Evolutionary conservation across 495 filamentous ascomycete genomes (phyloP).

Genomic region (Bacidia gigantensis): DNA sequence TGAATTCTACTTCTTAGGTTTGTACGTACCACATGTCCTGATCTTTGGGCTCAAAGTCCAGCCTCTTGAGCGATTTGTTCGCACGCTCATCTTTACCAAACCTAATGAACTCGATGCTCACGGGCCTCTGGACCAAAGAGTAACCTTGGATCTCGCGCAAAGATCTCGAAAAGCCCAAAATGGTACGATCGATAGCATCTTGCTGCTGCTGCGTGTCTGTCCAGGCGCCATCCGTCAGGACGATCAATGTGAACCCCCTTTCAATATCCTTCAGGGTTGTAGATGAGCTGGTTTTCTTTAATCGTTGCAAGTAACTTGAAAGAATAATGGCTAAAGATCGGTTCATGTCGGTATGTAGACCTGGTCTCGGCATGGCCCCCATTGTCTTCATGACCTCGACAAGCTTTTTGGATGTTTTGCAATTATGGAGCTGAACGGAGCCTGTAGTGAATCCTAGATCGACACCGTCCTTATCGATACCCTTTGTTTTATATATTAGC

Average conservation of each 20-base stretch:
- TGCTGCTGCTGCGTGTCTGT: constrained; percentile 5
- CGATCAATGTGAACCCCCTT: constrained; percentile 7
- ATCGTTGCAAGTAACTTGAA: constrained; percentile 2
- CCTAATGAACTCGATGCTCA: constrained; percentile 14
- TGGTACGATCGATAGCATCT: constrained; percentile 6
- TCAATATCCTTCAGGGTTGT: background rate
- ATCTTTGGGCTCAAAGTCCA: constrained; percentile 21
- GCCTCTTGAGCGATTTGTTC: constrained; percentile 14
- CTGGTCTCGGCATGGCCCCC: background rate
- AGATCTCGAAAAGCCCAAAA: constrained; percentile 1
- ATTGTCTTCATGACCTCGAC: constrained; percentile 8
- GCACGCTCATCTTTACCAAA: constrained; percentile 17
- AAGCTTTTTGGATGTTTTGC: constrained; percentile 2
- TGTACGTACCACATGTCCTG: constrained; percentile 10
- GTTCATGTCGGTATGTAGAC: constrained; percentile 6
- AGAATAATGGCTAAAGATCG: constrained; percentile 8
- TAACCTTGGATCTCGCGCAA: background rate
- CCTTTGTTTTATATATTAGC: constrained; percentile 6
- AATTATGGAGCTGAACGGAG: constrained; percentile 2
- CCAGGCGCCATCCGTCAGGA: constrained; percentile 14
- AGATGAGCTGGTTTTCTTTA: background rate
- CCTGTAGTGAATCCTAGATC: constrained; percentile 13
- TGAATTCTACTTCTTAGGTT: background rate
- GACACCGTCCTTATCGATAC: constrained; percentile 10
- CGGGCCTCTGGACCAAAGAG: constrained; percentile 6